These are phyloP conservation scores for Torulaspora maleeae DNA, from an alignment of 805 yeast species.

Conservation along the genomic window DNA sequence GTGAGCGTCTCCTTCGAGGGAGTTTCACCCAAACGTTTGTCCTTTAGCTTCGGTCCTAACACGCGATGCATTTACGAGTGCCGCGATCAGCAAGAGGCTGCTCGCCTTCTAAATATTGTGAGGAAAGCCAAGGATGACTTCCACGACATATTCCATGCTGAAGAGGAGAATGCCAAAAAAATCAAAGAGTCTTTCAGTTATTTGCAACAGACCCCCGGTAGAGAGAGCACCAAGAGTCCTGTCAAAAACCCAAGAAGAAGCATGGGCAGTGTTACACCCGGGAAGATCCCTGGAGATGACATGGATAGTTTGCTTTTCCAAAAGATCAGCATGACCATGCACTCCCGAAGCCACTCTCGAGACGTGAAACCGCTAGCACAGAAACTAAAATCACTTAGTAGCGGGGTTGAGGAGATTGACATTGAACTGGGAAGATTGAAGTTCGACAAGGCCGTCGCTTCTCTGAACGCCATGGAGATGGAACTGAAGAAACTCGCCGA, in stretches of 20 bases:
- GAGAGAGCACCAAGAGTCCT: constrained; percentile 33
- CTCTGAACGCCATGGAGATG: constrained; percentile 34
- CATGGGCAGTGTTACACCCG: constrained; percentile 20
- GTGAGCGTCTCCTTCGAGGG: constrained; percentile 41
- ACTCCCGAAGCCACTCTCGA: constrained; percentile 51
- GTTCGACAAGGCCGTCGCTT: constrained; percentile 43
- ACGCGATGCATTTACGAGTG: constrained; percentile 23
- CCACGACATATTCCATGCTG: constrained; percentile 50
- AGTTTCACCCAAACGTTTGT: constrained; percentile 16
- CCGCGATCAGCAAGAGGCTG: constrained; percentile 24
- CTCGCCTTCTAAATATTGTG: constrained; percentile 49
- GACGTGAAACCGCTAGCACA: constrained; percentile 43
- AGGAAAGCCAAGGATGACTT: constrained; percentile 60
- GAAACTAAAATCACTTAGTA: constrained; percentile 52
- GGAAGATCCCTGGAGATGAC: constrained; percentile 12
- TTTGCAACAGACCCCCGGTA: constrained; percentile 36
- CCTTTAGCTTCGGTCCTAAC: constrained; percentile 19
- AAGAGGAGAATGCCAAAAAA: constrained; percentile 41
- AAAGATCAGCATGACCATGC: constrained; percentile 57
- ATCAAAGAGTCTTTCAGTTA: constrained; percentile 44
- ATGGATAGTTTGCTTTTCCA: constrained; percentile 43
- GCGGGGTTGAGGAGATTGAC: constrained; percentile 63
- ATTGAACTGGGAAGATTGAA: constrained; percentile 58
- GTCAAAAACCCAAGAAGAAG: constrained; percentile 36
- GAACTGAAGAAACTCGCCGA: constrained; percentile 18